Conservation (phyloP, 2,329 filamentous ascomycete species). For the Botrytis squamosa region DNA sequence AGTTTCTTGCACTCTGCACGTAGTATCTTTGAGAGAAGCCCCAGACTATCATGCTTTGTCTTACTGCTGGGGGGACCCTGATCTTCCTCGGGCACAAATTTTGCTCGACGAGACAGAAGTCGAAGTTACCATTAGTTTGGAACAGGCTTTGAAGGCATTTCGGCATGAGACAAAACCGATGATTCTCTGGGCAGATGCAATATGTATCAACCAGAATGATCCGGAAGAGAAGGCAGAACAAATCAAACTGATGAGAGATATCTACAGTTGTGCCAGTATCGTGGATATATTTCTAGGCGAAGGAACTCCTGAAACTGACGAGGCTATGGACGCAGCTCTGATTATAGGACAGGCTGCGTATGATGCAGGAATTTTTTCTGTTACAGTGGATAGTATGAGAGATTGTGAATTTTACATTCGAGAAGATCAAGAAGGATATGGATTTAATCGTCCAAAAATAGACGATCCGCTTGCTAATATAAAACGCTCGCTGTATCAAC, state of each 20-base stretch:
- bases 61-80: slow-evolving; percentile 20
- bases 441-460: slow-evolving; percentile 5
- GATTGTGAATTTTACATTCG: slow-evolving; percentile 6
- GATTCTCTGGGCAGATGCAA: slow-evolving; percentile 23
- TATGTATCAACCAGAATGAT: slow-evolving; percentile 27
- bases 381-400: slow-evolving; percentile 7
- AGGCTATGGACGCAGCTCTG: slow-evolving; percentile 15
- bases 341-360: slow-evolving; percentile 17
- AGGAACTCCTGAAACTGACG: slow-evolving; percentile 19
- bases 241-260: slow-evolving; percentile 23
- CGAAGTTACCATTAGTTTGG: slow-evolving; percentile 24
- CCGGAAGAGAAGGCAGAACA: slow-evolving; percentile 21
- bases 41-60: slow-evolving; percentile 21
- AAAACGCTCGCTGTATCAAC: slow-evolving; percentile 10
- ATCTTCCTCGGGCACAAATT: slow-evolving; percentile 5
- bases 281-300: slow-evolving; percentile 23
- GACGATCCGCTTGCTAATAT: neutral
- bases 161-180: slow-evolving; percentile 4
- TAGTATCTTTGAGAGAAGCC: neutral
- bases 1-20: slow-evolving; percentile 8
- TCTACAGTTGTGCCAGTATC: slow-evolving; percentile 20
- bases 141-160: slow-evolving; percentile 23
- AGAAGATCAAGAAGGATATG: slow-evolving; percentile 1
- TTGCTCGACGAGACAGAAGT: slow-evolving; percentile 19
- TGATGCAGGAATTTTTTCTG: slow-evolving; percentile 14